Evolutionary conservation across 83 land plant genomes (phyloP).

Genomic region (Isoetes engelmannii): DNA sequence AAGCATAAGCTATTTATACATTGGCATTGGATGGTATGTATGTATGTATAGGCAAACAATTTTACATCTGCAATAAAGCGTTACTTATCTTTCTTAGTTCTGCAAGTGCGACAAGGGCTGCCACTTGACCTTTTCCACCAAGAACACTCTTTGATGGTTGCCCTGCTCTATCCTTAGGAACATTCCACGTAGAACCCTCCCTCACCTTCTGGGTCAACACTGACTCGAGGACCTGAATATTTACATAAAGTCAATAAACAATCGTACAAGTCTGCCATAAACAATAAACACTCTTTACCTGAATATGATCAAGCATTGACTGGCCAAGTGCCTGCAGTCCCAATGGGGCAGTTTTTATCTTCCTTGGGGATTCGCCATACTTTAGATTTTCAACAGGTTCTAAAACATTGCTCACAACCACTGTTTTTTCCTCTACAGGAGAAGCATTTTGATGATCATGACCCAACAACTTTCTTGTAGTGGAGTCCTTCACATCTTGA

Average conservation of each 20-base stretch:
- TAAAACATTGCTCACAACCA: not conserved
- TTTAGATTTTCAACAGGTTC: too few relatives aligned
- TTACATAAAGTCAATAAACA: not conserved
- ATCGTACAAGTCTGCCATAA: not conserved
- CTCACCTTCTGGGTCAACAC: conserved; percentile 14
- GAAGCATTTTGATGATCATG: not conserved
- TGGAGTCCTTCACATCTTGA: not conserved
- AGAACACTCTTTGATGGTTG: not conserved
- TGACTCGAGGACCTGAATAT: conserved; percentile 23
- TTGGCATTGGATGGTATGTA: too few relatives aligned
- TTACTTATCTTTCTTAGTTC: conserved; percentile 68
- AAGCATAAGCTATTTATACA: too few relatives aligned
- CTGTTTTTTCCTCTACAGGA: not conserved
- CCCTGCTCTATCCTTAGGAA: conserved; percentile 15
- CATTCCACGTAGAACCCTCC: conserved; percentile 12
- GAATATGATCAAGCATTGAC: conserved; percentile 75
- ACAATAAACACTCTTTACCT: conserved; percentile 38
- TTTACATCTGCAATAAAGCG: conserved; percentile 28
- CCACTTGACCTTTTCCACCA: conserved; percentile 40
- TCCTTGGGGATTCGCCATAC: conserved; percentile 1
- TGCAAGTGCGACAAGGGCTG: conserved; percentile 55
- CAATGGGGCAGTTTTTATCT: not conserved
- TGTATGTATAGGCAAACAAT: too few relatives aligned
- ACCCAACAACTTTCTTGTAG: not conserved
- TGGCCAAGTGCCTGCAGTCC: conserved; percentile 49